Evolutionary conservation across 1,284 basidiomycete species (phyloP).

Genomic region (Papiliotrema nemorosa): DNA sequence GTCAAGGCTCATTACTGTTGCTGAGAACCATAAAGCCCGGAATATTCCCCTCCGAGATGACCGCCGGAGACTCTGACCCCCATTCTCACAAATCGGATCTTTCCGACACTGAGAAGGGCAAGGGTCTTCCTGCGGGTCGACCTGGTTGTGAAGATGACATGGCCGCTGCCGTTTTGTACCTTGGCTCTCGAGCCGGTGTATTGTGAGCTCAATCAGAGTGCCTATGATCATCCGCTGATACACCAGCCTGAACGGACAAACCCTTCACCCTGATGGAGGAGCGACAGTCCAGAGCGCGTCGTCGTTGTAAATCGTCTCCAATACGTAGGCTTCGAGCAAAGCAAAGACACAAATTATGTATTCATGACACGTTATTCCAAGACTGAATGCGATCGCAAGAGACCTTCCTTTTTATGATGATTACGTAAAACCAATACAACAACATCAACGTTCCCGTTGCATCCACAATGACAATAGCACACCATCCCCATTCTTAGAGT

Average conservation of each 20-base stretch:
- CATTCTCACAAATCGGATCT: constrained; percentile 37
- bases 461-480: too few relatives aligned
- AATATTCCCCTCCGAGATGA: constrained; percentile 37
- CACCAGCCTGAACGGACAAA: constrained; percentile 26
- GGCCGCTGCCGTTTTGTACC: constrained; percentile 28
- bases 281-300: constrained; percentile 15
- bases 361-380: too few relatives aligned
- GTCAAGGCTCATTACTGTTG: constrained; percentile 2
- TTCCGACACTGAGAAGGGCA: constrained; percentile 22
- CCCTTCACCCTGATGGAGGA: constrained; percentile 28
- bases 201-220: constrained; percentile 17
- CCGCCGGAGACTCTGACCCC: constrained; percentile 30
- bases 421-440: too few relatives aligned
- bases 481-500: too few relatives aligned
- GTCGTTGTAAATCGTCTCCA: constrained; percentile 1
- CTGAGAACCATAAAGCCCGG: constrained; percentile 10
- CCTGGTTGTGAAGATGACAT: constrained; percentile 34
- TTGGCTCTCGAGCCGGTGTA: constrained; percentile 25
- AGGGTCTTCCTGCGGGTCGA: constrained; percentile 27
- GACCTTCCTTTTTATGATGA: too few relatives aligned
- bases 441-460: too few relatives aligned
- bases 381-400: too few relatives aligned
- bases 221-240: neutral
- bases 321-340: too few relatives aligned
- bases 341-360: too few relatives aligned